These are phyloP conservation scores for Stagonosporopsis cucurbitacearum DNA, from an alignment of 2,329 filamentous ascomycete genomes.

Conservation along the genomic window DNA sequence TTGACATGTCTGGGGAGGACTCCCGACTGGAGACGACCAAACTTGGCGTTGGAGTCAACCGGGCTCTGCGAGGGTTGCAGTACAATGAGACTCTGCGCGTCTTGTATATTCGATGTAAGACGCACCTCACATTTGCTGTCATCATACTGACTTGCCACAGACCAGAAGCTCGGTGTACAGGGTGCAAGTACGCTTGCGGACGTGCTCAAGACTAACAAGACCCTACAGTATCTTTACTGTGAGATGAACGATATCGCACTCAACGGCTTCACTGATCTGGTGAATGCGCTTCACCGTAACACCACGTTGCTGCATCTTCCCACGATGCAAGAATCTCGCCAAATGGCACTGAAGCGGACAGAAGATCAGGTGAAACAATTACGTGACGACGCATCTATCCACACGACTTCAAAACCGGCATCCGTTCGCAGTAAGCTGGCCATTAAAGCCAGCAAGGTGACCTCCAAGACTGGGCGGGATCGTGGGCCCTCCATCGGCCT, in stretches of 20 bases:
- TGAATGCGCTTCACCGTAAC: constrained; percentile 72
- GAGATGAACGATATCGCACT: constrained; percentile 75
- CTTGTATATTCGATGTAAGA: constrained; percentile 64
- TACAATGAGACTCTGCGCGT: constrained; percentile 67
- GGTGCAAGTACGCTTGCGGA: constrained; percentile 73
- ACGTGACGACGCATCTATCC: constrained; percentile 48
- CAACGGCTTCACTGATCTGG: constrained; percentile 72
- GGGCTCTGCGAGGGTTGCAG: constrained; percentile 69
- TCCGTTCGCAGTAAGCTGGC: constrained; percentile 46
- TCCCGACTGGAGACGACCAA: constrained; percentile 73
- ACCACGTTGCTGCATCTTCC: constrained; percentile 67
- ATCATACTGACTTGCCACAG: constrained; percentile 32
- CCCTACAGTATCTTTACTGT: constrained; percentile 70
- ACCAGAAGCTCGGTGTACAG: constrained; percentile 72
- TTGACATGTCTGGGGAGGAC: constrained; percentile 75
- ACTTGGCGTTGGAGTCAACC: constrained; percentile 72
- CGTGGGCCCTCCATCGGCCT: constrained; percentile 34
- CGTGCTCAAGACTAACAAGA: constrained; percentile 69
- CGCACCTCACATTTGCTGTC: too few species aligned
- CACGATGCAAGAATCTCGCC: constrained; percentile 66
- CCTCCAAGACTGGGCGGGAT: constrained; percentile 35
- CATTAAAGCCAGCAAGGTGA: constrained; percentile 41
- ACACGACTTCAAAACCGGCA: constrained; percentile 36
- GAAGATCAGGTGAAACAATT: constrained; percentile 63
- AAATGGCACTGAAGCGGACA: constrained; percentile 65